phyloP scores from a whole-genome alignment of 179 eudicot species.

The Beta lomatogona region DNA sequence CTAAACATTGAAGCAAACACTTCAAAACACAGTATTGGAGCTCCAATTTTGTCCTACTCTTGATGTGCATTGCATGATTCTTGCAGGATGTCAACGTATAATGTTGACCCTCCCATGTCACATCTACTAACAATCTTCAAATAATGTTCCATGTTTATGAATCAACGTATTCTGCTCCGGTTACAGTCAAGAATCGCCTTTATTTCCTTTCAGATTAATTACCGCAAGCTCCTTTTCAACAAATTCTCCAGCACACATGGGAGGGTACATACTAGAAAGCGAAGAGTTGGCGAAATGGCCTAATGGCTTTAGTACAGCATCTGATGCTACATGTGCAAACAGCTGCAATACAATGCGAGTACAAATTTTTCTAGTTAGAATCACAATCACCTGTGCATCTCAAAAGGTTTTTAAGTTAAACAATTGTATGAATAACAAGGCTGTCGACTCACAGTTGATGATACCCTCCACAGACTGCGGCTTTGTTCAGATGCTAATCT shows the following conservation, averaged over 20 bases:
- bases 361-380: slow-evolving; percentile 19
- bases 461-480: slow-evolving; percentile 95
- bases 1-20: background rate
- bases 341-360: slow-evolving; percentile 38
- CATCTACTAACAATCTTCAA: slow-evolving; percentile 4
- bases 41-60: background rate
- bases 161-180: slow-evolving; percentile 4
- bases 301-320: slow-evolving; percentile 76
- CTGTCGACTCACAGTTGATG: slow-evolving; percentile 79
- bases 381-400: background rate
- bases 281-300: slow-evolving; percentile 75
- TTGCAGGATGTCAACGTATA: background rate
- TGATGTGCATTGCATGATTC: background rate
- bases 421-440: background rate
- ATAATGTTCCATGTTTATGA: background rate
- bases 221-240: slow-evolving; percentile 91
- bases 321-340: slow-evolving; percentile 93
- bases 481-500: slow-evolving; percentile 64
- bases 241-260: slow-evolving; percentile 78
- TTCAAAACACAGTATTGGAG: background rate
- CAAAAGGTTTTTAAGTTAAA: background rate
- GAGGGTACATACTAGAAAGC: slow-evolving; percentile 66
- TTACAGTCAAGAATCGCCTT: slow-evolving; percentile 33
- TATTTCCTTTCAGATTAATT: slow-evolving; percentile 86
- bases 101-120: background rate